Conservation (phyloP, 176 grass and related monocot genomes). For the Raddia guianensis region DNA sequence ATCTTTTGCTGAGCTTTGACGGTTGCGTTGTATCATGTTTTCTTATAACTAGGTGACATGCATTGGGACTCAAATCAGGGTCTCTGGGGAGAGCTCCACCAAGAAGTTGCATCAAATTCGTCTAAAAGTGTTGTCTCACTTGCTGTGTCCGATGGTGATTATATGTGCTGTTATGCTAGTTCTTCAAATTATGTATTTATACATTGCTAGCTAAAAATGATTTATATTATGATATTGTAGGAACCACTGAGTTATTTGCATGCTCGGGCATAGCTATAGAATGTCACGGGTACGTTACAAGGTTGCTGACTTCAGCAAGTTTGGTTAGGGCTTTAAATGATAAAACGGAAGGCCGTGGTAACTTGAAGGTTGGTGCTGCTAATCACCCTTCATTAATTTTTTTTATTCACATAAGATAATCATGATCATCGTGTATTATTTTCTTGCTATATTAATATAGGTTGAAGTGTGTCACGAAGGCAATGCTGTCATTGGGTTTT, state of each 20-base stretch:
- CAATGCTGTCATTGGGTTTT: not conserved
- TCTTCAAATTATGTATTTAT: not conserved
- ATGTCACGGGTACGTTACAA: not conserved
- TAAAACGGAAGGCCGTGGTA: not conserved
- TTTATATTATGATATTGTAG: not conserved
- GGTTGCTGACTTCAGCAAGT: slow-evolving; percentile 31
- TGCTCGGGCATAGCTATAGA: slow-evolving; percentile 32
- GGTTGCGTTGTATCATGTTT: not conserved
- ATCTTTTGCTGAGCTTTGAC: not conserved
- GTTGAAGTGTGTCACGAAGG: slow-evolving; percentile 1
- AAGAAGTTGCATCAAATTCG: slow-evolving; percentile 1
- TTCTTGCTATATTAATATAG: not conserved
- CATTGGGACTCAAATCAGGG: not conserved
- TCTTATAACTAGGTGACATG: not conserved
- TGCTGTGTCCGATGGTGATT: slow-evolving; percentile 9
- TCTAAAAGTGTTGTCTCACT: slow-evolving; percentile 8
- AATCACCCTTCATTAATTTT: slow-evolving; percentile 14
- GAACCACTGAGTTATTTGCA: not conserved
- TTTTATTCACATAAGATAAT: not conserved
- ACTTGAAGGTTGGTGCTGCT: slow-evolving; percentile 21
- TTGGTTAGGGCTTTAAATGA: slow-evolving; percentile 2
- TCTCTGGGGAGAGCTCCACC: not conserved
- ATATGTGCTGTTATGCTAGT: not conserved
- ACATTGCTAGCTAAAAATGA: not conserved
- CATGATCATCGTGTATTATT: not conserved